A percentile compares a stretch with the other conserved stretches of the same genome.
Evolutionary conservation across 805 yeast genomes (phyloP).

Genomic region (Candida endomychidarum): DNA sequence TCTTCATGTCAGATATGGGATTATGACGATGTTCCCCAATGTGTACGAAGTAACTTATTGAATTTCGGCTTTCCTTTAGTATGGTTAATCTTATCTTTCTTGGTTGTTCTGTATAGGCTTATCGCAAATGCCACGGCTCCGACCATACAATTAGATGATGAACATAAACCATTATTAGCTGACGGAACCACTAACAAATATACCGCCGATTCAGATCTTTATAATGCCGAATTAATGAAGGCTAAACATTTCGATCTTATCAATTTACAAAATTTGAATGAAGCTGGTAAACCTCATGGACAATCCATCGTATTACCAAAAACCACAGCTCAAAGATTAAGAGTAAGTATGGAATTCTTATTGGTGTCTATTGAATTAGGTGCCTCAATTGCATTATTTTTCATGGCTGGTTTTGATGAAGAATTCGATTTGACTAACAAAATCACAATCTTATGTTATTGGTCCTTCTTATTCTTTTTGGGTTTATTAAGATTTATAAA

Average conservation of each 20-base stretch:
- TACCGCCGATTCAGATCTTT: conserved; percentile 3
- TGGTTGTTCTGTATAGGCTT: conserved; percentile 24
- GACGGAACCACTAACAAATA: background rate
- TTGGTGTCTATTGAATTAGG: conserved; percentile 46
- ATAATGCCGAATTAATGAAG: conserved; percentile 27
- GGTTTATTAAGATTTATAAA: conserved; percentile 40
- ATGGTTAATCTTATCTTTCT: conserved; percentile 28
- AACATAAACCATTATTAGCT: conserved; percentile 36
- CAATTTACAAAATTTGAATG: conserved; percentile 50
- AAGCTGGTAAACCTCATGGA: conserved; percentile 66
- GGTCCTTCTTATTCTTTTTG: conserved; percentile 45
- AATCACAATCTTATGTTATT: conserved; percentile 32
- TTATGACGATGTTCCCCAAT: conserved; percentile 59
- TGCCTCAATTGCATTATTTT: conserved; percentile 33
- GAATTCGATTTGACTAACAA: conserved; percentile 32
- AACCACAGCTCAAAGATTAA: conserved; percentile 50
- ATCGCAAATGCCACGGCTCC: conserved; percentile 14
- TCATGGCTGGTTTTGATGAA: conserved; percentile 24
- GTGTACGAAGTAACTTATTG: conserved; percentile 43
- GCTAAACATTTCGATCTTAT: conserved; percentile 67
- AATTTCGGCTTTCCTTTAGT: conserved; percentile 34
- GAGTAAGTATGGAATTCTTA: conserved; percentile 50
- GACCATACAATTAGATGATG: conserved; percentile 21
- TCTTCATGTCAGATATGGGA: conserved; percentile 42
- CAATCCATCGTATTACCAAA: conserved; percentile 47